Conservation (phyloP, 306 rosid species). For the Myrica gale region DNA sequence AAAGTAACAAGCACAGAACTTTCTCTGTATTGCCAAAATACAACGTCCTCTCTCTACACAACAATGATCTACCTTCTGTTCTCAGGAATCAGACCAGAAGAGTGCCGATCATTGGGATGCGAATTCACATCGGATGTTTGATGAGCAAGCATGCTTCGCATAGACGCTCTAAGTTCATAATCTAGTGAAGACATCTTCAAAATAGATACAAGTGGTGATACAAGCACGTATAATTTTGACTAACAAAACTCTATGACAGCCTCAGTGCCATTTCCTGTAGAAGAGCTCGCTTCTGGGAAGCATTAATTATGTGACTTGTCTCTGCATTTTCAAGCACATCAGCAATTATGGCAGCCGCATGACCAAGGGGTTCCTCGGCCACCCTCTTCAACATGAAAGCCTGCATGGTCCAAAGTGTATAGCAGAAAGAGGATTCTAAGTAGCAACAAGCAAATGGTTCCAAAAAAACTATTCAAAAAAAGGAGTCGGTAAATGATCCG, state of each 20-base stretch:
- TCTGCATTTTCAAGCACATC: conserved; percentile 96
- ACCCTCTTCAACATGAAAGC: conserved; percentile 95
- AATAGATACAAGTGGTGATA: conserved; percentile 30
- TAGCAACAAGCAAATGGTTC: neutral
- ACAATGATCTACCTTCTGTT: neutral
- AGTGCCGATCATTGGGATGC: neutral
- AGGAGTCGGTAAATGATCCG: too few species aligned
- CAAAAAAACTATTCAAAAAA: neutral
- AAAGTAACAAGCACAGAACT: neutral
- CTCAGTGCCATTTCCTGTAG: conserved; percentile 96
- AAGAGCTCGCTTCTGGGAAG: conserved; percentile 89
- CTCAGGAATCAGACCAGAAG: neutral
- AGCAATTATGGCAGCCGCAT: conserved; percentile 91
- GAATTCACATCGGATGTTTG: neutral
- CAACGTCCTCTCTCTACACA: too few species aligned
- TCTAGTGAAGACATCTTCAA: conserved; percentile 32
- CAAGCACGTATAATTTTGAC: conserved; percentile 10
- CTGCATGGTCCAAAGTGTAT: conserved; percentile 34
- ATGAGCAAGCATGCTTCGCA: conserved; percentile 48
- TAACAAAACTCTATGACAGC: conserved; percentile 46
- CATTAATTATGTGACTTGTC: conserved; percentile 75
- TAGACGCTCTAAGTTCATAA: conserved; percentile 36
- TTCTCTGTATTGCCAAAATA: too few species aligned
- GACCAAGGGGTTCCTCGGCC: conserved; percentile 97
- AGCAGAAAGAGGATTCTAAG: conserved; percentile 13